Percentiles rank a stretch among this genome's conserved stretches.
These are phyloP conservation scores for Euphorbia tirucalli DNA, from an alignment of 345 rosid genomes.

Conservation along the genomic window DNA sequence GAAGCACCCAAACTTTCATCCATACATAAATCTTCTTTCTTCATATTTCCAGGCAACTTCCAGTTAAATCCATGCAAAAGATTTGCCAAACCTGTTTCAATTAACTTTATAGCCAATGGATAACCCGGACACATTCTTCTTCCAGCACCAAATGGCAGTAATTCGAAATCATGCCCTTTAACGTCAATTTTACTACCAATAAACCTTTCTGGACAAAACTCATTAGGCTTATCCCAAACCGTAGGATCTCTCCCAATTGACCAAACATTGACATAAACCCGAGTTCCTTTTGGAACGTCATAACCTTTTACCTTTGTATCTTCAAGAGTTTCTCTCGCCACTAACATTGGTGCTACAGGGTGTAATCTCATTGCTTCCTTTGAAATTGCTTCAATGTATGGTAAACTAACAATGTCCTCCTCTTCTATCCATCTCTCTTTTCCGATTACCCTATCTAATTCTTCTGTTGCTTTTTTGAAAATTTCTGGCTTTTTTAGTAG, in stretches of 20 bases:
- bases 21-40: too few species aligned
- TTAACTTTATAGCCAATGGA: constrained; percentile 53
- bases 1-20: too few species aligned
- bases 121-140: constrained; percentile 82
- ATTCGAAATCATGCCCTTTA: constrained; percentile 54
- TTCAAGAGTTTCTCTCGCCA: constrained; percentile 40
- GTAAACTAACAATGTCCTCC: constrained; percentile 45
- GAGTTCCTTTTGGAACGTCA: constrained; percentile 46
- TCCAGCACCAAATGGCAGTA: constrained; percentile 69
- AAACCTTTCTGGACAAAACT: constrained; percentile 56
- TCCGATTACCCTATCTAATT: constrained; percentile 55
- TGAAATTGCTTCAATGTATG: constrained; percentile 41
- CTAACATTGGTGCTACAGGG: constrained; percentile 59
- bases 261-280: constrained; percentile 49
- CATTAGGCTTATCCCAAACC: constrained; percentile 50
- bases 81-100: constrained; percentile 50
- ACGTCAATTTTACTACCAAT: constrained; percentile 43
- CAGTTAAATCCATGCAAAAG: constrained; percentile 57
- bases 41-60: constrained; percentile 39
- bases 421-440: constrained; percentile 53
- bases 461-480: constrained; percentile 50
- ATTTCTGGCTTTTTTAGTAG: constrained; percentile 43
- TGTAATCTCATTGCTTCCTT: constrained; percentile 70
- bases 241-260: constrained; percentile 53
- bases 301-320: constrained; percentile 42